These are phyloP conservation scores for Solanum microdontum DNA, from an alignment of 257 asterid species.

Conservation along the genomic window DNA sequence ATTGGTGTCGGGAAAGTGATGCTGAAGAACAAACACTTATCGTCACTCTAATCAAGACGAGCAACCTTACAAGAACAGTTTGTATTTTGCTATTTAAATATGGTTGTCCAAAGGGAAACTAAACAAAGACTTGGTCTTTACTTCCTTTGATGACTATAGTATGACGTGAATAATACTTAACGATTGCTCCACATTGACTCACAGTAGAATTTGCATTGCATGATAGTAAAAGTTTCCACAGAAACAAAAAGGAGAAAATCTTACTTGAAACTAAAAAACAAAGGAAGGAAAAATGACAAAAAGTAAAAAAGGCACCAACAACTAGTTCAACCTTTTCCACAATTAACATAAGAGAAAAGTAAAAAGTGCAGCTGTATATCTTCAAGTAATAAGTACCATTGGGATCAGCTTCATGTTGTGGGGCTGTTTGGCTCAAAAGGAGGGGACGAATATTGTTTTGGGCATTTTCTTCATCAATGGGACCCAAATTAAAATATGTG, in stretches of 20 bases:
- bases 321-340: background rate
- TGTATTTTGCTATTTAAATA: background rate
- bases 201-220: background rate
- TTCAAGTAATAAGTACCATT: background rate
- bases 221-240: background rate
- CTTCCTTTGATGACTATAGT: background rate
- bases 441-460: background rate
- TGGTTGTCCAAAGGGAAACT: background rate
- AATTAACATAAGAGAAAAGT: background rate
- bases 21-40: background rate
- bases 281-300: background rate
- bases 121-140: background rate
- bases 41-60: background rate
- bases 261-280: background rate
- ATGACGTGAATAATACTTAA: background rate
- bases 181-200: background rate
- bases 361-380: background rate
- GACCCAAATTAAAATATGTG: background rate
- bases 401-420: background rate
- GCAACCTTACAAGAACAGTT: background rate
- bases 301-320: background rate
- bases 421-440: background rate
- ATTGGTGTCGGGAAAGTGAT: background rate
- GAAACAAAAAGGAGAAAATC: too few species aligned
- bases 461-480: background rate